Conservation (phyloP, 2,329 filamentous ascomycete genomes). For the Apiospora malaysiana region DNA sequence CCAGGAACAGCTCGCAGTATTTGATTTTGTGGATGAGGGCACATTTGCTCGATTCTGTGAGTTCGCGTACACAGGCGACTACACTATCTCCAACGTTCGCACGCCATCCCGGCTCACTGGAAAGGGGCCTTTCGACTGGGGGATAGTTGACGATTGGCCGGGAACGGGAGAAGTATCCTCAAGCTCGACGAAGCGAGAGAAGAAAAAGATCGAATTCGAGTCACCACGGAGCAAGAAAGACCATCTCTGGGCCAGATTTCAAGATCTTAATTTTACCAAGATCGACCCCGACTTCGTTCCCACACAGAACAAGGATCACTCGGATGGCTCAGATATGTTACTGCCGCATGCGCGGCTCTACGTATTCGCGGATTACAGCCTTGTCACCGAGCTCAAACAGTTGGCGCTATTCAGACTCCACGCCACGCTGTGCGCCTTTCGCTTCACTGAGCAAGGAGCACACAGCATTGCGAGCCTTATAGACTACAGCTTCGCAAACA, state of each 20-base stretch:
- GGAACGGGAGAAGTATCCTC: background rate
- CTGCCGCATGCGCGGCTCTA: too few species aligned
- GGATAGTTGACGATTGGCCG: background rate
- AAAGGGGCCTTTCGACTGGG: background rate
- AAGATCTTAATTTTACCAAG: background rate
- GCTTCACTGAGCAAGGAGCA: conserved; percentile 1
- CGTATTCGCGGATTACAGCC: too few species aligned
- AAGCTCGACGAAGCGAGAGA: background rate
- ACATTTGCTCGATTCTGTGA: background rate
- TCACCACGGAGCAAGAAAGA: background rate
- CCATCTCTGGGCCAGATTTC: background rate
- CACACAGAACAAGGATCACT: background rate
- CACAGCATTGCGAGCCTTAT: background rate
- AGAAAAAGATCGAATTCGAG: background rate
- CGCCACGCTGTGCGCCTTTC: conserved; percentile 1
- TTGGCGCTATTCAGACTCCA: conserved; percentile 1
- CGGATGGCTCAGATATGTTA: background rate
- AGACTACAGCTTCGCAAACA: background rate
- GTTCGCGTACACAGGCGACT: background rate
- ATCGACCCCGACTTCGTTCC: background rate
- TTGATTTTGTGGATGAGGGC: background rate
- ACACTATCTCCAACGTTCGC: background rate
- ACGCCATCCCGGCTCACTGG: background rate
- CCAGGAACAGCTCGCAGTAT: background rate
- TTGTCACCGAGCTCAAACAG: too few species aligned